Evolutionary conservation across 345 rosid genomes (phyloP).

Genomic region (Gynandropsis gynandra): DNA sequence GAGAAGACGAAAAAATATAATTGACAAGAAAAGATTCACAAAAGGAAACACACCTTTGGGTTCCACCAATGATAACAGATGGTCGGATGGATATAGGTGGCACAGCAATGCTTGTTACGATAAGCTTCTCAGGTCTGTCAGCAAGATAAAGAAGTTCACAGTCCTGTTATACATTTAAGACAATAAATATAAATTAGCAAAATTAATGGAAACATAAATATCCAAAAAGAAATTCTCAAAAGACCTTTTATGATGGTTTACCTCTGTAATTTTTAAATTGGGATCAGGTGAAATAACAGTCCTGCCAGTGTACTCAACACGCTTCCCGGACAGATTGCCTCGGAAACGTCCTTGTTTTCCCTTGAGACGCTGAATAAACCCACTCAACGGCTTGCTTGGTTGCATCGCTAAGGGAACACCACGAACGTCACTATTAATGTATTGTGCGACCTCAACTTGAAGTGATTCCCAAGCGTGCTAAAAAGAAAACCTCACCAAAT

Average conservation of each 20-base stretch:
- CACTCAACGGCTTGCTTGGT: constrained; percentile 47
- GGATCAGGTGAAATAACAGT: constrained; percentile 99
- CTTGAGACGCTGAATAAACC: constrained; percentile 89
- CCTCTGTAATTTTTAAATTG: constrained; percentile 92
- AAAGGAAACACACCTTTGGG: constrained; percentile 46
- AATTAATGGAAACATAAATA: too few species aligned
- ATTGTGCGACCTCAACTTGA: constrained; percentile 77
- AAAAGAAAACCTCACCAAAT: constrained; percentile 26
- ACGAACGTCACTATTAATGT: constrained; percentile 80
- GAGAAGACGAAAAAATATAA: constrained; percentile 13
- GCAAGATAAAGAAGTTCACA: constrained; percentile 72
- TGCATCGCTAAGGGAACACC: constrained; percentile 37
- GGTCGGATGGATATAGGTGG: constrained; percentile 95
- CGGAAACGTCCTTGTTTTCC: constrained; percentile 95
- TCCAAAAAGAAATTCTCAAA: constrained; percentile 9
- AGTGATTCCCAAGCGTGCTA: constrained; percentile 71
- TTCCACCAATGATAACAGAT: constrained; percentile 69
- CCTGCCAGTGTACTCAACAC: constrained; percentile 92
- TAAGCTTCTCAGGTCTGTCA: constrained; percentile 85
- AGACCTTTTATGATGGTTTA: constrained; percentile 18
- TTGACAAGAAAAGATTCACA: constrained; percentile 16
- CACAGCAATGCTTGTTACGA: constrained; percentile 62
- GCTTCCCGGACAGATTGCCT: constrained; percentile 89
- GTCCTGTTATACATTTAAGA: constrained; percentile 45
- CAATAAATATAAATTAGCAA: too few species aligned